These are phyloP conservation scores for Phytophthora parvispora DNA, from an alignment of 352 stramenopile species.

Conservation along the genomic window DNA sequence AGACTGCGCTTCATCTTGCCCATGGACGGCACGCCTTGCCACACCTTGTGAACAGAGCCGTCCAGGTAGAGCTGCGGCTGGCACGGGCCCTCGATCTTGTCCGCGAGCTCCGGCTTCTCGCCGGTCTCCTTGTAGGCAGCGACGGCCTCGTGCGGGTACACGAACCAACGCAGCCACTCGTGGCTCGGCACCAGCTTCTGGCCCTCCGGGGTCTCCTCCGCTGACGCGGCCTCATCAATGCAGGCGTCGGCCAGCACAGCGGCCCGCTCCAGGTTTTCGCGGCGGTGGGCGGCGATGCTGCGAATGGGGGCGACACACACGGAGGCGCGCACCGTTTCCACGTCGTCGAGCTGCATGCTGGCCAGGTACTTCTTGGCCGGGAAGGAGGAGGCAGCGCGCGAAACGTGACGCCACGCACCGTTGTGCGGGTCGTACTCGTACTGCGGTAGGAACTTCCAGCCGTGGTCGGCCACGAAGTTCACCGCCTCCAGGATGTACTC, in stretches of 20 bases:
- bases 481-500: slow-evolving; percentile 96
- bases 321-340: slow-evolving; percentile 27
- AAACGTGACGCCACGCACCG: slow-evolving; percentile 91
- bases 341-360: slow-evolving; percentile 40
- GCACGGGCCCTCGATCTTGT: slow-evolving; percentile 39
- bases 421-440: slow-evolving; percentile 97
- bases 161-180: slow-evolving; percentile 51
- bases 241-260: slow-evolving; percentile 27
- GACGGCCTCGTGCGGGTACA: slow-evolving; percentile 46
- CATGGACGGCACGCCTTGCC: slow-evolving; percentile 33
- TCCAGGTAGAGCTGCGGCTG: slow-evolving; percentile 44
- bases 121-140: slow-evolving; percentile 24
- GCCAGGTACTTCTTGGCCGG: slow-evolving; percentile 32
- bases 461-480: slow-evolving; percentile 94
- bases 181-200: slow-evolving; percentile 31
- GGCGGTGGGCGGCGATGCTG: slow-evolving; percentile 33
- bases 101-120: slow-evolving; percentile 28
- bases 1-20: slow-evolving; percentile 35
- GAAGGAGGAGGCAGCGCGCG: slow-evolving; percentile 20
- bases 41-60: slow-evolving; percentile 18
- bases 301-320: slow-evolving; percentile 21
- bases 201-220: slow-evolving; percentile 10
- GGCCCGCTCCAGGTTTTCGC: slow-evolving; percentile 37
- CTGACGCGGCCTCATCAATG: slow-evolving; percentile 26
- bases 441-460: slow-evolving; percentile 94